Conservation (phyloP, 139 green algal genomes). For the Ulvella scutata region DNA sequence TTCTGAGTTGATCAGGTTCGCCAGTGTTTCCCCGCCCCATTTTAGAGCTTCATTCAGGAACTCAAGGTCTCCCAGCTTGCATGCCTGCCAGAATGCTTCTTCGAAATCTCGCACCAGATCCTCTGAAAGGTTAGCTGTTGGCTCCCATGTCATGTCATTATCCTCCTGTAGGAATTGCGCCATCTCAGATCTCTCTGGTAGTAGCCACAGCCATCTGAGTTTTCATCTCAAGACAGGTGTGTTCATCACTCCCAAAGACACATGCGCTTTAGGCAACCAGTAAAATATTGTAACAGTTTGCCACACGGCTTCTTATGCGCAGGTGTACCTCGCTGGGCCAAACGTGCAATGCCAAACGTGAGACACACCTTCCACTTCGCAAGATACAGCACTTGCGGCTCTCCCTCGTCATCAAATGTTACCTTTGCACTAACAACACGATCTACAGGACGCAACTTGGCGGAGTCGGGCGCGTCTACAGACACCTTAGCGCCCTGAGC, state of each 20-base stretch:
- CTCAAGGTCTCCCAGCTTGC: constrained; percentile 27
- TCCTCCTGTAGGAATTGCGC: constrained; percentile 28
- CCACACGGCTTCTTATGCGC: too few relatives aligned
- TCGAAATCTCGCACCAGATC: constrained; percentile 63
- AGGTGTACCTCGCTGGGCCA: too few relatives aligned
- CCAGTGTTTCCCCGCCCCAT: constrained; percentile 23
- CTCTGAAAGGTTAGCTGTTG: constrained; percentile 36
- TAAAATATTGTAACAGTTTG: too few relatives aligned
- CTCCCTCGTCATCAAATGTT: not conserved
- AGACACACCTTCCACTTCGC: not conserved
- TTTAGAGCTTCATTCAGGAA: constrained; percentile 27
- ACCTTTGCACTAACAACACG: not conserved
- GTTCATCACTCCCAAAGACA: too few relatives aligned
- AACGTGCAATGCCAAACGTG: too few relatives aligned
- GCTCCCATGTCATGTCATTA: constrained; percentile 37
- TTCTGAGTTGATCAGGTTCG: constrained; percentile 32
- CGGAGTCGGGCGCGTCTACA: too few relatives aligned
- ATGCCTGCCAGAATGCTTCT: constrained; percentile 46
- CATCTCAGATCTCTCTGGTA: too few relatives aligned
- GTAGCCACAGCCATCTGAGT: too few relatives aligned
- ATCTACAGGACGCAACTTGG: not conserved
- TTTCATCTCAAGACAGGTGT: too few relatives aligned
- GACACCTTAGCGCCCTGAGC: too few relatives aligned
- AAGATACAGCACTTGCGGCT: not conserved
- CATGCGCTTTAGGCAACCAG: too few relatives aligned